Base-by-base conservation (phyloP, 192 early-diverging fungal genomes). In the Coemansia brasiliensis region DNA sequence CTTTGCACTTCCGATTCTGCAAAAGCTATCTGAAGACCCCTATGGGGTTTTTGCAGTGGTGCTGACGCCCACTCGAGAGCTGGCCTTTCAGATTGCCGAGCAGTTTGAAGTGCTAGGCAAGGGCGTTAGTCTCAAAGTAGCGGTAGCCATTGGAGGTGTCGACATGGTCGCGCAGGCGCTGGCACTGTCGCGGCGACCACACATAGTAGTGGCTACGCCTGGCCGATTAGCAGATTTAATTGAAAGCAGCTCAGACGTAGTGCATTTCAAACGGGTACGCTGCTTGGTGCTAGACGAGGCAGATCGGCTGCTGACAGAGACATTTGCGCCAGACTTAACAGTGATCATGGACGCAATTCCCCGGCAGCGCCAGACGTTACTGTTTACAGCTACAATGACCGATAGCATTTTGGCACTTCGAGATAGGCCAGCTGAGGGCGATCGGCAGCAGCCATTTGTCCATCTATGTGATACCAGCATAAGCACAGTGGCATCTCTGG, bases 341-440 rank as follows among this genome's bases (percentile, higher is more conserved):
- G 72, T 82, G 0, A 94, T 99, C 56, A 80, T 99, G 48, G 79
- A 83, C 20, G 64, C 68, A 3, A 54, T 98, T 10, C 95, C 98
- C 3, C 75, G 83, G 44, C 84, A 89, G 46, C 84, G 98, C 0
- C 95, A 98, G 61, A 98, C 96, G 0, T 72, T 99, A 18, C 62
- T 99, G 52, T 99, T 97, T 68, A 94, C 94, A 9, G 98, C 98
- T 18, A 99, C 98, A 11, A 93, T 98, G 89, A 94, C 96, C 3
- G 82, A 87, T 10, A 88, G 85, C 32, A 96, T 99, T 38, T 69
- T 96, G 54, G 84, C 82, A 13, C 70, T 96, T 3, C 71, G 68
- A 17, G 73, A 87, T 25, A 55, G 74, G 0, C 74, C 70, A 37
- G 39, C 45, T 8, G 29, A 27, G 15, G 32, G 29, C 5, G 52